A percentile compares a stretch with the other conserved stretches of the same genome.
Conservation (phyloP, 805 yeast species). For the Hanseniaspora opuntiae region DNA sequence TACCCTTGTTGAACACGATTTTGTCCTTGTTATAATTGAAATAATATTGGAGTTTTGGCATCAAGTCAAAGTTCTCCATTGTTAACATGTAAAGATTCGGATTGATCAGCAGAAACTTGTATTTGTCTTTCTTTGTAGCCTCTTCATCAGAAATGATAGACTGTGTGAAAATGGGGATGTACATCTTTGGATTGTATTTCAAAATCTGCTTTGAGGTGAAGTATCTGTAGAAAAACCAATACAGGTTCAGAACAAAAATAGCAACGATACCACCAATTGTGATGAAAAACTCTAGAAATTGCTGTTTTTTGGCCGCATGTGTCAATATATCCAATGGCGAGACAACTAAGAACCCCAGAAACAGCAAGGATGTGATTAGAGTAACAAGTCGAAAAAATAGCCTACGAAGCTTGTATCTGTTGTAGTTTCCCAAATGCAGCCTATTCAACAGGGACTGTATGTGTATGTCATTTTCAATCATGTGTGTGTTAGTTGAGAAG, state of each 20-base stretch:
- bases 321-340: conserved; percentile 70
- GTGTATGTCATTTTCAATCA: neutral
- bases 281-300: conserved; percentile 65
- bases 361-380: conserved; percentile 26
- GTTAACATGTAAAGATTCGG: conserved; percentile 34
- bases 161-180: conserved; percentile 48
- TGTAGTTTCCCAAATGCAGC: neutral
- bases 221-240: conserved; percentile 47
- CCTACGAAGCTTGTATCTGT: neutral
- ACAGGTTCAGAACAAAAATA: conserved; percentile 37
- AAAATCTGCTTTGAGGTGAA: conserved; percentile 43
- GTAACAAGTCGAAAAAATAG: neutral
- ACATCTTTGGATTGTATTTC: conserved; percentile 65
- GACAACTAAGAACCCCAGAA: conserved; percentile 50
- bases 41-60: conserved; percentile 28
- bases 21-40: conserved; percentile 1
- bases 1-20: conserved; percentile 1
- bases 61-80: conserved; percentile 28
- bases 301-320: conserved; percentile 40
- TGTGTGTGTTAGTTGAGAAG: neutral
- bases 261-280: conserved; percentile 59
- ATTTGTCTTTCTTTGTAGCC: conserved; percentile 31
- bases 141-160: conserved; percentile 27
- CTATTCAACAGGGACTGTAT: neutral
- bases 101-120: conserved; percentile 29